These are phyloP conservation scores for Fusarium sublunatum DNA, from an alignment of 2,329 filamentous ascomycete species.

Conservation along the genomic window DNA sequence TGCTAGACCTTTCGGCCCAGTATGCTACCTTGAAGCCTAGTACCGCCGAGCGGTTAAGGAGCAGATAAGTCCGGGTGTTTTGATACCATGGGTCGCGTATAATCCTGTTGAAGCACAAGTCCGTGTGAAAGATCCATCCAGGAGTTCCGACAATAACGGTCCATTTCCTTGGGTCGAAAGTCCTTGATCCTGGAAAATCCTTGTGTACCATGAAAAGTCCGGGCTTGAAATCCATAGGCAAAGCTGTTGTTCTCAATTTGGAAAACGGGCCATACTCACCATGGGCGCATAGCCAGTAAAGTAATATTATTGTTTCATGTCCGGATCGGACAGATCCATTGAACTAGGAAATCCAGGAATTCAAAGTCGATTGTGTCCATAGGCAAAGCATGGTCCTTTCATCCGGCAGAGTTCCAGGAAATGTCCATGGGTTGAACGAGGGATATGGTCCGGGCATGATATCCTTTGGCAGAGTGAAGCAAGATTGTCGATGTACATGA, in stretches of 20 bases:
- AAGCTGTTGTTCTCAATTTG: slow-evolving; percentile 41
- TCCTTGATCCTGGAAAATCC: slow-evolving; percentile 38
- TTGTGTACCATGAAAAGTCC: slow-evolving; percentile 33
- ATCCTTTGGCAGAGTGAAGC: slow-evolving; percentile 42
- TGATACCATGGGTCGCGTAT: slow-evolving; percentile 11
- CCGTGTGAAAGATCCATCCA: slow-evolving; percentile 7
- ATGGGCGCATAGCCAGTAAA: slow-evolving; percentile 37
- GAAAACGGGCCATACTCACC: slow-evolving; percentile 55
- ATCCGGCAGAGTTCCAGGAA: slow-evolving; percentile 29
- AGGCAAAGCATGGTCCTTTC: slow-evolving; percentile 10
- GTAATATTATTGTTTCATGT: slow-evolving; percentile 47
- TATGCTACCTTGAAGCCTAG: slow-evolving; percentile 29
- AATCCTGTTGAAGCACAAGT: slow-evolving; percentile 28
- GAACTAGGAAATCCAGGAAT: slow-evolving; percentile 15
- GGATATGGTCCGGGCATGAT: slow-evolving; percentile 25
- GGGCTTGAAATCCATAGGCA: slow-evolving; percentile 39
- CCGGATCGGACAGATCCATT: slow-evolving; percentile 49
- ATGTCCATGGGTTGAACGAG: slow-evolving; percentile 28
- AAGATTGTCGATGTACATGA: slow-evolving; percentile 47
- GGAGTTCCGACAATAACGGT: slow-evolving; percentile 4
- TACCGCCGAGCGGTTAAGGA: slow-evolving; percentile 29
- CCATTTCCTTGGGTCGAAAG: slow-evolving; percentile 33
- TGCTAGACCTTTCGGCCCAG: slow-evolving; percentile 42
- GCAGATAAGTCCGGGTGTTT: slow-evolving; percentile 12
- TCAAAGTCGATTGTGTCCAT: slow-evolving; percentile 17